Percentiles rank a stretch among this genome's conserved stretches.
These are phyloP conservation scores for Nannizziopsis barbatae DNA, from an alignment of 2,329 filamentous ascomycete species.

Conservation along the genomic window DNA sequence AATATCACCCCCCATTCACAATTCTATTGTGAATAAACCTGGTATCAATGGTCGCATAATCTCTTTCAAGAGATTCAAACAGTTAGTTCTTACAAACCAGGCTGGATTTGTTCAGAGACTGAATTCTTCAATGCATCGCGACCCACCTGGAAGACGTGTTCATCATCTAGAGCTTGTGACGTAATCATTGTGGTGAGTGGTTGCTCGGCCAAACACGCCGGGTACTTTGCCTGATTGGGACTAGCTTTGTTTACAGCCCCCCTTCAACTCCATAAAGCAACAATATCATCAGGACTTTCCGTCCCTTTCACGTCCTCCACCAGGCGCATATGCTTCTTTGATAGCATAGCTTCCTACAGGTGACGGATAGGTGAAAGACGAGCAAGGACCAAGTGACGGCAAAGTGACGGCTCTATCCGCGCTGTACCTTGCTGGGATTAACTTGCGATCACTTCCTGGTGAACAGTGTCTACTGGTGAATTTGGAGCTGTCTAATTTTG, in stretches of 20 bases:
- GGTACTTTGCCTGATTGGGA: conserved; percentile 12
- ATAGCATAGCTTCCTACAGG: neutral
- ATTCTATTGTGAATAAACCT: neutral
- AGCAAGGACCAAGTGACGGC: too few relatives aligned
- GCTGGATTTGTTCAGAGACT: neutral
- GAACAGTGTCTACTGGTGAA: too few relatives aligned
- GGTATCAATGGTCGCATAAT: neutral
- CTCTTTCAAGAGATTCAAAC: neutral
- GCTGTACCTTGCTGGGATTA: too few relatives aligned
- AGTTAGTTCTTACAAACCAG: too few relatives aligned
- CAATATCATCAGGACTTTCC: conserved; percentile 6
- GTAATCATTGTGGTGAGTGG: conserved; percentile 5
- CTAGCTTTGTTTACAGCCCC: conserved; percentile 18
- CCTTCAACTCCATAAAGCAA: neutral
- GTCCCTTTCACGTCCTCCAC: neutral
- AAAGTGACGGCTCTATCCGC: too few relatives aligned
- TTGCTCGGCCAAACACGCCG: conserved; percentile 13
- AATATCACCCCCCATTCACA: neutral
- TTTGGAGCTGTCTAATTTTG: too few relatives aligned
- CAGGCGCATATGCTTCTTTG: neutral
- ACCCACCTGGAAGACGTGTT: conserved; percentile 1
- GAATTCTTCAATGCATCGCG: neutral
- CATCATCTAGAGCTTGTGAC: neutral
- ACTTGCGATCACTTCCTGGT: too few relatives aligned
- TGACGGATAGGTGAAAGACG: too few relatives aligned